Base-by-base conservation (phyloP, 2,329 filamentous ascomycete genomes). In the Fusarium globosum region DNA sequence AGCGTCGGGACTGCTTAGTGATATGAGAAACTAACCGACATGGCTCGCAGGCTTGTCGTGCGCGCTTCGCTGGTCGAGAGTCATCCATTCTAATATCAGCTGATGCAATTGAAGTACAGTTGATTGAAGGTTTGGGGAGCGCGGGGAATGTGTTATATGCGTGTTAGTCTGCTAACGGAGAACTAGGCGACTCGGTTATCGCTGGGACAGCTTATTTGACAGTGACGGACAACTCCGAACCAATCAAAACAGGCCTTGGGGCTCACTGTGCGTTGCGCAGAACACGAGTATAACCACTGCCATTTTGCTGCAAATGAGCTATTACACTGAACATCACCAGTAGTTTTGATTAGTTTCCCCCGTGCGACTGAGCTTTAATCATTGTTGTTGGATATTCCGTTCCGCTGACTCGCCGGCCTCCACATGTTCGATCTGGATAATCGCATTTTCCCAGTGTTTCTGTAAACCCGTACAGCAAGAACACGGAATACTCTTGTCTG, bases 1-100 rank as follows among this genome's bases (percentile, higher is more conserved):
- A 11, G 36, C 8, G 11, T 9, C 20, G 2, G 6, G 1, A 2
- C 1, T 8, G 5, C 3, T 1, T 16, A 2, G 2, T 0, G 15
- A 4, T 1, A 7, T 20, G 6, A 20, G 21, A 10, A 5, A 59
- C 56, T 5, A 1, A 59, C 56, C 42, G 42, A n/a, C 56, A 59
- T 12, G 56, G 42, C 16, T 59, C 56, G 23, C 56, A 59, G 23
- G 56, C 56, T n/a, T 59, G 56, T 16, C 33, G 26, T 23, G 42
- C 56, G 23, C 56, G 42, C 7, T 59, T 51, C 1, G 15, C 1
- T 9, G 56, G 42, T 12, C 56, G 56, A 1, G 56, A 23, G 15
- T 51, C 33, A 13, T 51, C 56, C 56, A 59, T 59, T 7, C 2
- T 0, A 38, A 7, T 4, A 38, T 21, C n/a, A 38, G 33, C 33